A percentile compares a stretch with the other conserved stretches of the same genome.
These are phyloP conservation scores for Bipolaris sorokiniana DNA, from an alignment of 2,329 filamentous ascomycete species.

Conservation along the genomic window DNA sequence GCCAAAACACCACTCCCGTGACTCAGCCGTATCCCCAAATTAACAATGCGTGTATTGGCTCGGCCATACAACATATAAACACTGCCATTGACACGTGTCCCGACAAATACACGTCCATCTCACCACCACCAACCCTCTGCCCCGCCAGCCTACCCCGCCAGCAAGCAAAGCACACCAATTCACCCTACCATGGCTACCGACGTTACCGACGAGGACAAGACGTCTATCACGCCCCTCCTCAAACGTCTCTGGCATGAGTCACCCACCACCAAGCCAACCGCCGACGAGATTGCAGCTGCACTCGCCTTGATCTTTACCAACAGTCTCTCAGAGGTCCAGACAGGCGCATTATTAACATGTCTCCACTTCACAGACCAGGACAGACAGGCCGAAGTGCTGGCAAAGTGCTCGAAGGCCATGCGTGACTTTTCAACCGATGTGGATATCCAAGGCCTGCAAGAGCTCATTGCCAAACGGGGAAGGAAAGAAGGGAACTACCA, in stretches of 20 bases:
- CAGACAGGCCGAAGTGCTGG: conserved; percentile 81
- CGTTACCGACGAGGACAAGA: conserved; percentile 31
- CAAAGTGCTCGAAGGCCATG: conserved; percentile 84
- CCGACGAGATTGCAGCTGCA: conserved; percentile 85
- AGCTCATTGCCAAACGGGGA: conserved; percentile 65
- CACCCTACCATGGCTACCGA: conserved; percentile 34
- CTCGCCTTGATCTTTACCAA: conserved; percentile 92
- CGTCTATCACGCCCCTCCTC: conserved; percentile 72
- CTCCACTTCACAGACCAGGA: conserved; percentile 91
- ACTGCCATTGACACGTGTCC: neutral
- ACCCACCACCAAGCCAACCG: conserved; percentile 58
- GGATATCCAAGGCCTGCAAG: conserved; percentile 66
- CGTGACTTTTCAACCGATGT: conserved; percentile 76
- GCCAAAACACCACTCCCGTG: conserved; percentile 18
- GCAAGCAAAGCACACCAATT: conserved; percentile 15
- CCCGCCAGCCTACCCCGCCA: conserved; percentile 20
- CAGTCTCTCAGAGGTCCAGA: conserved; percentile 84
- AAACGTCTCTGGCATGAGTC: conserved; percentile 70
- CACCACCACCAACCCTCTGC: conserved; percentile 7
- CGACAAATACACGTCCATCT: neutral
- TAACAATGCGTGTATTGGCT: neutral
- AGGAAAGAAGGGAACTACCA: conserved; percentile 74
- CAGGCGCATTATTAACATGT: conserved; percentile 84
- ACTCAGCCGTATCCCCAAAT: conserved; percentile 23
- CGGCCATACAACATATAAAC: no score